Evolutionary conservation across 2,329 filamentous ascomycete genomes (phyloP).

Genomic region (Fusarium goolgardi): DNA sequence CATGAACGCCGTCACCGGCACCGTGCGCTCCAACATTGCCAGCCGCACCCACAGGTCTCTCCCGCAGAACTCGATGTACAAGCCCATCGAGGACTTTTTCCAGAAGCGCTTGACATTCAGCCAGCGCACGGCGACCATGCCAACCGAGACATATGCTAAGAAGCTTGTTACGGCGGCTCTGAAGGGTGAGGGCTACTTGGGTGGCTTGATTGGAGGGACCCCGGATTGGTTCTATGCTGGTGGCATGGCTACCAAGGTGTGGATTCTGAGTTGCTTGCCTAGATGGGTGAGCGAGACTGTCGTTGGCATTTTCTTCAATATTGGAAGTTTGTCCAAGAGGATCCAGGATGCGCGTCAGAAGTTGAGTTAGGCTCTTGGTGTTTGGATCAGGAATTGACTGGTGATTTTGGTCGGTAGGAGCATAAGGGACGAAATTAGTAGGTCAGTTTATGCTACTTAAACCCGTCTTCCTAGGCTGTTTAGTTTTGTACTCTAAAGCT

Average conservation of each 20-base stretch:
- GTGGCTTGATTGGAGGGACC: constrained; percentile 49
- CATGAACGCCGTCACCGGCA: constrained; percentile 67
- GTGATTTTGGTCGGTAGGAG: no score
- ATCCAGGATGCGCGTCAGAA: constrained; percentile 45
- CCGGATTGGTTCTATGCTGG: constrained; percentile 53
- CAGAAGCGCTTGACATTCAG: constrained; percentile 60
- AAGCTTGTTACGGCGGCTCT: constrained; percentile 58
- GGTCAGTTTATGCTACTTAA: no score
- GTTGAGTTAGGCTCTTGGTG: constrained; percentile 22
- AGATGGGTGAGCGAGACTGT: constrained; percentile 47
- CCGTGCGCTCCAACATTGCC: constrained; percentile 64
- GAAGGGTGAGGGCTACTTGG: constrained; percentile 52
- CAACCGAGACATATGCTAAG: constrained; percentile 57
- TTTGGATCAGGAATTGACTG: background rate
- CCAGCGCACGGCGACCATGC: constrained; percentile 60
- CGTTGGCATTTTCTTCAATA: constrained; percentile 47
- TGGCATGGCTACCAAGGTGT: constrained; percentile 47
- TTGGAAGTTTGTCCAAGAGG: constrained; percentile 43
- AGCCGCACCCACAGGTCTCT: constrained; percentile 55
- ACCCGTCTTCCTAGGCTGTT: no score
- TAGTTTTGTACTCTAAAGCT: no score
- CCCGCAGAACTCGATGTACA: constrained; percentile 61
- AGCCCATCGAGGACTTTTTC: constrained; percentile 59
- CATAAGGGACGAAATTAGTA: no score
- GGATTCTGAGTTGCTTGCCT: constrained; percentile 46